Evolutionary conservation across 75 land plant species (phyloP), one percentile per base, ranked within the genome.

Genomic region (Cryptomeria japonica): DNA sequence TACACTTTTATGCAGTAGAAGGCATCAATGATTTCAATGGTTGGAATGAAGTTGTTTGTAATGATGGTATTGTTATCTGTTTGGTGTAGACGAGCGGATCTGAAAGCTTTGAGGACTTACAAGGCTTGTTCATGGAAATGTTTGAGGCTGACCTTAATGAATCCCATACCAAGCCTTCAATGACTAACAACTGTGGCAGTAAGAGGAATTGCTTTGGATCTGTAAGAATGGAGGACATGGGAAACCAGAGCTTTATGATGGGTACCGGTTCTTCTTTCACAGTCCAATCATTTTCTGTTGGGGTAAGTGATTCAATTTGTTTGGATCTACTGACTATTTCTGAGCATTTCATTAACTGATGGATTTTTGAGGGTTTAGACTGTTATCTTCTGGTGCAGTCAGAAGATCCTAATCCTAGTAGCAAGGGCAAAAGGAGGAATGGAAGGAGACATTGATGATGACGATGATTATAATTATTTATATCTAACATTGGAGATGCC

Each of bases 121-220:
- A 95, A 84, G 88, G 90, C 15, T 76, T 95, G 83, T 95, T 93
- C 61, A 80, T 91, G 68, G 94, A 95, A 2, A 92, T 95, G 89
- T 92, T 95, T 80, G 86, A 85, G 86, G 49, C 12, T 3, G 68
- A 85, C 38, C 86, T 55, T 37, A 55, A 85, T 22, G 32, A 36
- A 0, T 84, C 16, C 3, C 15, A 77, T 14, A 3, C 6, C 12
- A 36, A 79, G 82, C 70, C 70, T 64, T n/a, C 70, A 64, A 28
- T 28, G 10, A 22, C 25, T 0, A 64, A 28, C n/a, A 25, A 9
- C n/a, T 64, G 70, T 7, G 37, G 77, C 77, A 34, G 77, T 11
- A 75, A 75, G 77, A 75, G 77, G n/a, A 75, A 75, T 75, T 75
- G 37, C 37, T 75, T 16, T 34, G 77, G 77, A 14, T 75, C 77